phyloP scores from a whole-genome alignment of 1,284 basidiomycete species.

The Kalmanozyma brasiliensis region DNA sequence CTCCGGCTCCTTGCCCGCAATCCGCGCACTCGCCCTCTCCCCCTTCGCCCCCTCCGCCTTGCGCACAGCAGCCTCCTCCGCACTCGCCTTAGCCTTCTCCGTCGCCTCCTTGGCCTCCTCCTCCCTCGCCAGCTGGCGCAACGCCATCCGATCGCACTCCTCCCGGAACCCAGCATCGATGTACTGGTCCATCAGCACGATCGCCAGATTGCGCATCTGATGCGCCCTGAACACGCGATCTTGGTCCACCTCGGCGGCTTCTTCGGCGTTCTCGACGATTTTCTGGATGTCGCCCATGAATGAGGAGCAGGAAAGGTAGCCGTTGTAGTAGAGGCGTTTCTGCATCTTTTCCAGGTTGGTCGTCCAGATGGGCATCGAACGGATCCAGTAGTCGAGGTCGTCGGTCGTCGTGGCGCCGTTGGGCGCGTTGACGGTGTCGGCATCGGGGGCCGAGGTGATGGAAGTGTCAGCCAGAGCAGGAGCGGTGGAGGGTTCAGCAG shows the following conservation, averaged over 20 bases:
- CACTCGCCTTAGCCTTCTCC: conserved; percentile 70
- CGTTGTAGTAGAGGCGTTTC: conserved; percentile 82
- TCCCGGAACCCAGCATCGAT: conserved; percentile 84
- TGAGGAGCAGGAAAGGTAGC: conserved; percentile 85
- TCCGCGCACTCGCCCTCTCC: conserved; percentile 71
- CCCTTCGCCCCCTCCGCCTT: conserved; percentile 45
- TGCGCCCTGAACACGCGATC: conserved; percentile 82
- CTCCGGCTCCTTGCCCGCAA: conserved; percentile 78
- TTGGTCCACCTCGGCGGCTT: conserved; percentile 73
- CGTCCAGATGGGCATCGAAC: conserved; percentile 63
- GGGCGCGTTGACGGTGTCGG: conserved; percentile 8
- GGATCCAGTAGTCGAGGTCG: conserved; percentile 38
- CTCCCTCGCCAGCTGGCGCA: conserved; percentile 77
- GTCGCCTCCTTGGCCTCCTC: conserved; percentile 71
- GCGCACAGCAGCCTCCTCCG: conserved; percentile 48
- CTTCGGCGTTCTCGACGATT: conserved; percentile 86
- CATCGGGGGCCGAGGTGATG: conserved; percentile 9
- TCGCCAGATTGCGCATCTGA: conserved; percentile 86
- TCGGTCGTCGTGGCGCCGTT: conserved; percentile 5
- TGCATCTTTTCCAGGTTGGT: conserved; percentile 84
- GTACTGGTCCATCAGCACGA: conserved; percentile 83
- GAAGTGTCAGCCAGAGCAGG: conserved; percentile 9
- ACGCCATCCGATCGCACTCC: conserved; percentile 90
- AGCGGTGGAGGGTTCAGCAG: conserved; percentile 2
- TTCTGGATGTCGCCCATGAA: conserved; percentile 88